These are phyloP conservation scores for Ramalina peruviana DNA, from an alignment of 495 filamentous ascomycete species.

Conservation along the genomic window DNA sequence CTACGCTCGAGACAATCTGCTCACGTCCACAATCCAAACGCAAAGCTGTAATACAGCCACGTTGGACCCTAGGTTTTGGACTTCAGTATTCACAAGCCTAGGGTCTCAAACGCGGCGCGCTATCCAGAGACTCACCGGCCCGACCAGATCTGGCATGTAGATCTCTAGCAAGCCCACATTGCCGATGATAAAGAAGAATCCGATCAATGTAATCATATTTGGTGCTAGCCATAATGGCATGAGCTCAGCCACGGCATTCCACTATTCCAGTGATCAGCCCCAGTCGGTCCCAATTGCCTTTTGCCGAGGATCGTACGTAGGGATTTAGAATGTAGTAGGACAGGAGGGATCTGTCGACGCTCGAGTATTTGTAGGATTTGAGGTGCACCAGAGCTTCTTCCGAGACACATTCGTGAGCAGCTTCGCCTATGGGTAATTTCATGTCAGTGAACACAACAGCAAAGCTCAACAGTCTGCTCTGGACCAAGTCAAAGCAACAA, in stretches of 20 bases:
- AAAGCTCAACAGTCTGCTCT: no score
- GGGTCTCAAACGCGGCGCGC: background rate
- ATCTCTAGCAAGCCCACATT: constrained; percentile 73
- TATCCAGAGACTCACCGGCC: constrained; percentile 50
- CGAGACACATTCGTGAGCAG: constrained; percentile 47
- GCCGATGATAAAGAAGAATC: constrained; percentile 82
- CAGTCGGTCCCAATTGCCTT: background rate
- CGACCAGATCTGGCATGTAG: constrained; percentile 80
- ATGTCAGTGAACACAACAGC: no score
- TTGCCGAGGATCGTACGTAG: constrained; percentile 51
- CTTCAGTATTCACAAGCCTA: constrained; percentile 17
- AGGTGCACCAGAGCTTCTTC: constrained; percentile 67
- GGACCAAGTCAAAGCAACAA: no score
- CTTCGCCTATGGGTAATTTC: constrained; percentile 14
- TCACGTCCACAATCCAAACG: constrained; percentile 82
- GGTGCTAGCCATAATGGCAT: constrained; percentile 92
- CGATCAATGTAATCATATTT: constrained; percentile 92
- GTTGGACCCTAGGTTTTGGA: constrained; percentile 48
- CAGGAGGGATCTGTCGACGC: constrained; percentile 91
- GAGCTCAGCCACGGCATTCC: constrained; percentile 91
- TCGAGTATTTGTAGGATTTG: constrained; percentile 91
- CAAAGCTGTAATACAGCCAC: constrained; percentile 93
- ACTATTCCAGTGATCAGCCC: constrained; percentile 35
- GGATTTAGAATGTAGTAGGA: constrained; percentile 87
- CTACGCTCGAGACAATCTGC: constrained; percentile 12